phyloP scores from a whole-genome alignment of 768 basidiomycete genomes.

The Kwoniella sp. region DNA sequence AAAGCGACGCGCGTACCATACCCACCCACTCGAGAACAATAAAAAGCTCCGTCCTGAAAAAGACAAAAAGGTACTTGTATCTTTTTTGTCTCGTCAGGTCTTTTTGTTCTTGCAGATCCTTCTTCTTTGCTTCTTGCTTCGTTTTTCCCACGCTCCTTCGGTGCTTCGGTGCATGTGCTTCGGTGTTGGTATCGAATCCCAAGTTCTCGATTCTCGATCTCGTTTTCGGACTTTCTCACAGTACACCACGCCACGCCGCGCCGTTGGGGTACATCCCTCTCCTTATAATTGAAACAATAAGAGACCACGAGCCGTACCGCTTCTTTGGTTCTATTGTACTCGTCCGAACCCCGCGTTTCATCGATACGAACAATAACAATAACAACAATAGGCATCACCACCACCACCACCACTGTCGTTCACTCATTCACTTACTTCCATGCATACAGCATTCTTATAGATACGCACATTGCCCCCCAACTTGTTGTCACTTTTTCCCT shows the following conservation, averaged over 20 bases:
- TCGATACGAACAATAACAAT: not conserved
- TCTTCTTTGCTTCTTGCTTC: not conserved
- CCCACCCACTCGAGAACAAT: not conserved
- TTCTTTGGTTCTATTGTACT: not conserved
- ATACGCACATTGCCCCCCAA: not conserved
- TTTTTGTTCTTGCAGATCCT: not conserved
- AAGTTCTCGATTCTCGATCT: not conserved
- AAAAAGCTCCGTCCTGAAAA: not conserved
- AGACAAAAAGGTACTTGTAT: not conserved
- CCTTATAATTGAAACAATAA: not conserved
- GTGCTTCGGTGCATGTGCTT: not conserved
- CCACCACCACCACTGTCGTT: not conserved
- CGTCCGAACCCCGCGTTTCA: conserved; percentile 2
- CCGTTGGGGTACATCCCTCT: not conserved
- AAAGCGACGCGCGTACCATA: not conserved
- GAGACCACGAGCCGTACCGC: not conserved
- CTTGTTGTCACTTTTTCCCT: not conserved
- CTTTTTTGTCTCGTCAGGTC: not conserved
- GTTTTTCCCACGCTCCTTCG: not conserved
- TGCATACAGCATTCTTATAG: not conserved
- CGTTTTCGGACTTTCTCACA: not conserved
- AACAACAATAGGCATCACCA: not conserved
- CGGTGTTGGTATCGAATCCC: not conserved
- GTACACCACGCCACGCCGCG: not conserved
- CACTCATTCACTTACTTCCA: not conserved